Evolutionary conservation across 495 filamentous ascomycete species (phyloP), one percentile per base, ranked within the genome.

Genomic region (Aeminium ludgeri): DNA sequence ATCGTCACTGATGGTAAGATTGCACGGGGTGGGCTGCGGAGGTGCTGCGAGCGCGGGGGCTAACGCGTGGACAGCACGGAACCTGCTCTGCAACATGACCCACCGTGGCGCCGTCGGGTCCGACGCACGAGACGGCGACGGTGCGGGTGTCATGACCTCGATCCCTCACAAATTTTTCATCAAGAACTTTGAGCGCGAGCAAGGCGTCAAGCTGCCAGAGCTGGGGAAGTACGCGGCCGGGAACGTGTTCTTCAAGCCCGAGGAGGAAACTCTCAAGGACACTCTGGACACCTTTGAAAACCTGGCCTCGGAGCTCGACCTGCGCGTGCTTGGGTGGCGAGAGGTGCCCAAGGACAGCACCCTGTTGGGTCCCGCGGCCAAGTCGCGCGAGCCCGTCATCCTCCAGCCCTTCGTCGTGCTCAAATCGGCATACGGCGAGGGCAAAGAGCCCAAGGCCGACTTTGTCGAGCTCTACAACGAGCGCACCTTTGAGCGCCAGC

Each of bases 61-160:
- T 53, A 36, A 54, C 35, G 19, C 8, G 30, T n/a, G 20, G 23
- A 30, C 53, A 91, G 85, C 89, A 38, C 80, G 83, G 46, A 87
- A 85, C 59, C 70, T 99, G 32, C 75, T 99, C 42, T 99, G 91
- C 66, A 99, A 99, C 69, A 99, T 99, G 89, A 96, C 89, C 71
- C 89, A 99, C 66, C 79, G 89, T 57, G 89, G 89, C 65, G 89
- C 89, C 41, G 89, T 99, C 53, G 89, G 89, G 43, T 96, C 89
- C 10, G 89, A 99, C 68, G 86, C 83, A 41, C 80, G 89, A 61
- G 89, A 99, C 60, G 89, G 89, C 51, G 89, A 99, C 54, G 89
- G 89, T 59, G 89, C 89, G 46, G 89, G 89, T 68, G 86, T 96
- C 49, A 99, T 99, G 89, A 96, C 89, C 43, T 95, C 87, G 29